These are phyloP conservation scores for Tetrahymena malaccensis DNA, from an alignment of 73 alveolate species.

Conservation along the genomic window DNA sequence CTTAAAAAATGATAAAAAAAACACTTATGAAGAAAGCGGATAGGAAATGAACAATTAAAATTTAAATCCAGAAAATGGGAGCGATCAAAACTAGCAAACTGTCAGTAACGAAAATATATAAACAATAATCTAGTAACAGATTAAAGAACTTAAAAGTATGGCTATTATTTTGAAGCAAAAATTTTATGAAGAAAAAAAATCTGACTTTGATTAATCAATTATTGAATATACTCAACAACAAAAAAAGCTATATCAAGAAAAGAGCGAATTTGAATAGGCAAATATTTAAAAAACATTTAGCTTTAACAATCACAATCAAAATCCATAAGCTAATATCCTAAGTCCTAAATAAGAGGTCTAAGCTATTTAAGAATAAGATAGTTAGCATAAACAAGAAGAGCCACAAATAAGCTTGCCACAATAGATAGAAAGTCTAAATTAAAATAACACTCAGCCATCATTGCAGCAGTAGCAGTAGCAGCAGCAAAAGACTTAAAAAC, in stretches of 20 bases:
- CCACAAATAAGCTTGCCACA: neutral
- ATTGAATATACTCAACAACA: neutral
- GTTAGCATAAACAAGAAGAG: neutral
- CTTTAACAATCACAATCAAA: neutral
- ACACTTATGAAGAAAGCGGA: neutral
- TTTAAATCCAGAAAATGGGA: neutral
- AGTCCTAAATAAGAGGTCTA: neutral
- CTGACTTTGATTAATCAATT: neutral
- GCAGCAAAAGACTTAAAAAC: neutral
- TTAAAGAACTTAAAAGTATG: neutral
- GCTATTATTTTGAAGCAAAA: neutral
- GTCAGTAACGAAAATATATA: neutral
- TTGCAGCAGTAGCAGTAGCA: neutral
- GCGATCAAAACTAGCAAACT: neutral
- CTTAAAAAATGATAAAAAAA: neutral
- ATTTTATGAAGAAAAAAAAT: neutral
- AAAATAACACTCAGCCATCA: neutral
- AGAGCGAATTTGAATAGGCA: neutral
- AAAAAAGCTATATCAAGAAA: neutral
- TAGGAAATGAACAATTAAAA: neutral
- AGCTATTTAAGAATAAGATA: neutral
- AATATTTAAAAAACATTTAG: neutral
- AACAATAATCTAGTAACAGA: neutral
- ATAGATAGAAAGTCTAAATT: neutral
- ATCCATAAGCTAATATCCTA: neutral